Base-by-base conservation (phyloP, 1,284 basidiomycete genomes). In the Rhodotorula sp. region DNA sequence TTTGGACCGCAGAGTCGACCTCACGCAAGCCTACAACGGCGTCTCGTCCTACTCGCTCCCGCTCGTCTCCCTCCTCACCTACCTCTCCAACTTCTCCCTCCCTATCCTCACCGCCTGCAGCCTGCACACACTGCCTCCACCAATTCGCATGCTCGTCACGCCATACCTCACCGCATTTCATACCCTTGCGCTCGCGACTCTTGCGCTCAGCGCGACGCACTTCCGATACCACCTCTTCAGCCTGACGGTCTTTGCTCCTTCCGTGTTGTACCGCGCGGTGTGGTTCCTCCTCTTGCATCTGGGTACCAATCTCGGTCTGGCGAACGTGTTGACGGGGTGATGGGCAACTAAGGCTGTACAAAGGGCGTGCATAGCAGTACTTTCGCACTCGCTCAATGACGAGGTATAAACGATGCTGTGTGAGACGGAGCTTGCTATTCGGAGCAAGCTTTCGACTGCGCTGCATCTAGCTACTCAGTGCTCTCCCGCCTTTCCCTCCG, bases 241-340 rank as follows among this genome's bases (percentile, higher is more conserved):
- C 9, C 72, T 68, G 64, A 77, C 73, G 17, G 77, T 78, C 1
- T 78, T 78, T 52, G 72, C 76, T 17, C 77, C 77, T 10, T 74
- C 74, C 0, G 63, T 77, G 19, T 48, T 77, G 27, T 67, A 67
- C 34, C 67, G 62, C 25, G 71, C 63, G 16, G 56, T 61, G 12
- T 77, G 76, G 77, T 61, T 64, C 25, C 49, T 67, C 19, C 52
- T 53, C 10, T 65, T 73, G 12, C 74, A 75, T 19, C 27, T 70
- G 13, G 66, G 50, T 44, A 58, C 61, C 27, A 68, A 68, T 27
- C 54, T 68, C 13, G 54, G 49, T 2, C 25, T 71, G 19, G 48
- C 63, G n/a, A 46, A 56, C 9, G 34, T 63, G 49, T 19, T 70
- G 13, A 16, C 41, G 17, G 49, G 45, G 1, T 69, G 52, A 60